Evolutionary conservation across 2,329 filamentous ascomycete genomes (phyloP), one percentile per base, ranked within the genome.

Genomic region (Emmonsiellopsis sp.): DNA sequence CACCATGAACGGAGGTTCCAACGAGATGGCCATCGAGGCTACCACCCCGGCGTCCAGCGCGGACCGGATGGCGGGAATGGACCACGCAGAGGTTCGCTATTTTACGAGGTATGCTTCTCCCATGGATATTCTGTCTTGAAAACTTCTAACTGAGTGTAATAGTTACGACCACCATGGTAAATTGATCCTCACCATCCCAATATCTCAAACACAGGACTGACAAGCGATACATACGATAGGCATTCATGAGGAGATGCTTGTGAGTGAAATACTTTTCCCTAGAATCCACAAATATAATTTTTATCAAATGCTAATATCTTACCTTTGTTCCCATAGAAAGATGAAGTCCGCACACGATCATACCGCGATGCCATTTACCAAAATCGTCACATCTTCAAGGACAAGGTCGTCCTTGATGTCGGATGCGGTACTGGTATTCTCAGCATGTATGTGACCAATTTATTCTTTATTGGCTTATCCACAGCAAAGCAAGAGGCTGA

Each of bases 131-230:
- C 31, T 48, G 50, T 49, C 13, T 52, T 56, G 50, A 30, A 34
- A 5, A 10, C 13, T 37, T 44, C 60, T 65, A 54, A 63, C 61
- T 15, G 53, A 43, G 43, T 41, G 20, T 53, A 53, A 61, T 71
- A 96, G 91, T 74, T 97, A 97, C 73, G 95, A 97, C 73, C 93
- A 97, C 76, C 92, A 97, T 81, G 92, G 91, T 91, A 84, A 71
- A 77, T 77, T 40, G 35, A 45, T 49, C 55, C 41, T 35, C n/a
- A 50, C 44, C 47, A 52, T 58, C 60, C 54, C 56, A 61, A 54
- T 58, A 56, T 51, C 58, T 52, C 61, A 55, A 56, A 57, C 53
- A 59, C 54, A 54, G 49, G 31, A 49, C 45, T 54, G 44, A 55
- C 52, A 10, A 59, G 56, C 58, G 55, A 53, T 64, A 65, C 67